These are phyloP conservation scores for Saccharum officinarum DNA, from an alignment of 176 grass and related monocot genomes.

Conservation along the genomic window DNA sequence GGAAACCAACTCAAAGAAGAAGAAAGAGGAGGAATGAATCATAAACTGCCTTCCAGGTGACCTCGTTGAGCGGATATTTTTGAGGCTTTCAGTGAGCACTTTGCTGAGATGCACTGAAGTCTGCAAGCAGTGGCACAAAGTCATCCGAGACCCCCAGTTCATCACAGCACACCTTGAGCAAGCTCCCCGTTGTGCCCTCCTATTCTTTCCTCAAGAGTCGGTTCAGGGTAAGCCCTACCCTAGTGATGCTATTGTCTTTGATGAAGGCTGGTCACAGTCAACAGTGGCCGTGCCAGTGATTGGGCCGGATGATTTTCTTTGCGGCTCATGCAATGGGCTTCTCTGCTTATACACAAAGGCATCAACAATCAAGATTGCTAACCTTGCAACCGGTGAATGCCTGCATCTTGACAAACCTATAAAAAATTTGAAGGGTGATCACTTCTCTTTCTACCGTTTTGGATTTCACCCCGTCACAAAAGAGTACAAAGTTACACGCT, in stretches of 20 bases:
- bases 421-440: background rate
- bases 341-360: constrained; percentile 35
- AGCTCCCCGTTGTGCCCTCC: background rate
- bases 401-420: constrained; percentile 19
- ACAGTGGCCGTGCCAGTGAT: constrained; percentile 18
- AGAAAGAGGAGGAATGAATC: background rate
- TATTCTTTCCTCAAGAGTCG: constrained; percentile 1
- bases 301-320: constrained; percentile 35
- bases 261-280: constrained; percentile 25
- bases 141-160: constrained; percentile 25
- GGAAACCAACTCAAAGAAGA: background rate
- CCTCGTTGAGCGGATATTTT: constrained; percentile 24
- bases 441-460: constrained; percentile 24
- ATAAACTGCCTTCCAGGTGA: background rate
- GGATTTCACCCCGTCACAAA: constrained; percentile 12
- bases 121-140: constrained; percentile 35
- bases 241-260: constrained; percentile 12
- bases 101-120: constrained; percentile 30
- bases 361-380: constrained; percentile 30
- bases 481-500: constrained; percentile 17
- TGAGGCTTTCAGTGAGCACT: constrained; percentile 28
- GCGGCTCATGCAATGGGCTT: constrained; percentile 36
- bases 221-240: background rate
- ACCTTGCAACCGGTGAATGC: constrained; percentile 25
- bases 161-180: background rate